Evolutionary conservation across 2,329 filamentous ascomycete species (phyloP), one percentile per base, ranked within the genome.

Genomic region (Periconia macrospinosa): DNA sequence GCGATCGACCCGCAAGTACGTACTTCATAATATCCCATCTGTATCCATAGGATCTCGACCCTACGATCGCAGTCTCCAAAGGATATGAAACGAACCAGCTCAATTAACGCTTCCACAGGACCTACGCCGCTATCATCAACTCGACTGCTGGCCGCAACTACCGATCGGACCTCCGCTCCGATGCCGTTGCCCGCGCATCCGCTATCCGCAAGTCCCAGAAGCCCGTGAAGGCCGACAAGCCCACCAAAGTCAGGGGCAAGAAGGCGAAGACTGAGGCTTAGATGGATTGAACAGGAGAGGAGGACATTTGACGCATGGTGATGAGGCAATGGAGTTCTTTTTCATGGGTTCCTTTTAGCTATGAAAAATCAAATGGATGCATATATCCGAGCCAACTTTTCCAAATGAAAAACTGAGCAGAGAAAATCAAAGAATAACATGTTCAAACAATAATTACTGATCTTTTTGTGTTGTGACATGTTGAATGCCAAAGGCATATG

Each of bases 51-150:
- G 33, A 37, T 6, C 33, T 37, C 11, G 11, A 6, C 33, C 11
- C 33, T 13, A 37, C 11, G 11, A 37, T 13, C 33, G 11, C 33
- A 13, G 11, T 14, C 11, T 37, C 5, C 33, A 3, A 27, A 27
- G 23, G 23, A 27, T 5, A 27, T 8, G 33, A 13, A 37, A 3
- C 15, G 6, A 37, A 37, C 11, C 33, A 37, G 33, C 11, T n/a
- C 33, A n/a, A 42, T 19, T 57, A 58, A 46, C 58, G 41, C 42
- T n/a, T 41, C 9, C 14, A 35, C 43, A 69, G 91, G 85, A 88
- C 89, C 81, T 97, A 92, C 87, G 90, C 89, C 82, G 84, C 84
- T 70, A 86, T 97, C 76, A 92, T 92, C 80, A 89, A 86, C 82
- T 82, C 83, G 76, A 86, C 87, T 69, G 89, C 91, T 77, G 92